phyloP scores from a whole-genome alignment of 768 basidiomycete species.

The Mrakia frigida region DNA sequence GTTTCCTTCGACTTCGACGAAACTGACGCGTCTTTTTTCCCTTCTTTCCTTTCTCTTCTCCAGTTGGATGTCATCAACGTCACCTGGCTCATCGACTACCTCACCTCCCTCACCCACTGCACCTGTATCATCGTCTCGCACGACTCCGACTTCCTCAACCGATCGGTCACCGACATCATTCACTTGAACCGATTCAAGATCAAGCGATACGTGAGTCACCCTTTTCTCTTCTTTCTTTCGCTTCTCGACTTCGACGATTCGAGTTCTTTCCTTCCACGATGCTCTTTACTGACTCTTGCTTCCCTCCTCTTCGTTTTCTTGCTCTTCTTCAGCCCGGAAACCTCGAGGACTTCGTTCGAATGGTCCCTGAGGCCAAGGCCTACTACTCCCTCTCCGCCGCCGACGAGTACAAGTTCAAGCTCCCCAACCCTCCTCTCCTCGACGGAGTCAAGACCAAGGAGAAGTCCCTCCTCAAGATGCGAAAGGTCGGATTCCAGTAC shows the following conservation, averaged over 20 bases:
- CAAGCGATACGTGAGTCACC: constrained; percentile 60
- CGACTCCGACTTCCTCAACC: constrained; percentile 95
- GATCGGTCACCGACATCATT: constrained; percentile 95
- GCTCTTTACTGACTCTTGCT: background rate
- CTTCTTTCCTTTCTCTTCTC: background rate
- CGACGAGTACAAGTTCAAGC: constrained; percentile 98
- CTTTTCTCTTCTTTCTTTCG: background rate
- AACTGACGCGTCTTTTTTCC: constrained; percentile 3
- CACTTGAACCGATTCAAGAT: constrained; percentile 98
- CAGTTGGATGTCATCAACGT: constrained; percentile 89
- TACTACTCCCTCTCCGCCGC: constrained; percentile 94
- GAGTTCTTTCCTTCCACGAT: no score
- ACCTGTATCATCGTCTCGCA: constrained; percentile 98
- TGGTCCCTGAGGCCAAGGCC: constrained; percentile 92
- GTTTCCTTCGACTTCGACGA: no score
- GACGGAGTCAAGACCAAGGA: constrained; percentile 99
- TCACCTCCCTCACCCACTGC: constrained; percentile 77
- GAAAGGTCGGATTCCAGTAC: constrained; percentile 96
- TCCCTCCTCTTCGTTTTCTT: background rate
- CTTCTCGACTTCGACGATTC: background rate
- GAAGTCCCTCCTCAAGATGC: constrained; percentile 94
- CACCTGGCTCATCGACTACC: constrained; percentile 94
- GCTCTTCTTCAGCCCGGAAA: constrained; percentile 58
- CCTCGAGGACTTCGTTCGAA: constrained; percentile 87
- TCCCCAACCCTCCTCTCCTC: constrained; percentile 91